A percentile compares a stretch with the other conserved stretches of the same genome.
Conservation (phyloP, 495 filamentous ascomycete genomes). For the Geoglossum glabrum region DNA sequence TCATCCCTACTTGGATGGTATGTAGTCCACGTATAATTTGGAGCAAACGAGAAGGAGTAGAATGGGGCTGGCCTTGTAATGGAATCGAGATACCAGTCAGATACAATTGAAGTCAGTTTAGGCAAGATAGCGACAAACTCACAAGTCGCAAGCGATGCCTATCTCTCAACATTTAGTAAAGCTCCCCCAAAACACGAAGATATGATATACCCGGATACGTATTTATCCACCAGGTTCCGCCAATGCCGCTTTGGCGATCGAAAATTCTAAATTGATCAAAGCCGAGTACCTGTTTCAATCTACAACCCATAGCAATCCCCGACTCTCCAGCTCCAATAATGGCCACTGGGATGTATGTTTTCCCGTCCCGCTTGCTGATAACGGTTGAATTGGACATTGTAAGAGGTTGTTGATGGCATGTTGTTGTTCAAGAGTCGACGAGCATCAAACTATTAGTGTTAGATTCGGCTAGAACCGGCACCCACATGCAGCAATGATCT, state of each 20-base stretch:
- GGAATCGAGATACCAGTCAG: neutral
- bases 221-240: constrained; percentile 52
- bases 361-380: neutral
- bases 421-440: no score
- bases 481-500: no score
- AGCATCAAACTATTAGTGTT: no score
- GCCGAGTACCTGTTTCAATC: constrained; percentile 34
- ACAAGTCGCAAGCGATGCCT: constrained; percentile 22
- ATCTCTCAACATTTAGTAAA: neutral
- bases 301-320: constrained; percentile 44
- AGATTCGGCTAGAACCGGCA: no score
- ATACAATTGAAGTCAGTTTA: neutral
- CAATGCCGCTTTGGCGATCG: constrained; percentile 37
- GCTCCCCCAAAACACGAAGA: no score
- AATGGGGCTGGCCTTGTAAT: constrained; percentile 23
- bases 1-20: constrained; percentile 34
- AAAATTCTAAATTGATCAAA: constrained; percentile 47
- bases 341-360: constrained; percentile 4
- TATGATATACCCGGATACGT: constrained; percentile 35
- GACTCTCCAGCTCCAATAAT: constrained; percentile 45
- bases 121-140: neutral
- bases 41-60: constrained; percentile 43
- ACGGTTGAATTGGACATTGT: neutral
- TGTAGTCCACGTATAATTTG: constrained; percentile 36
- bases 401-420: neutral